Base-by-base conservation (phyloP, 352 stramenopile genomes). In the Phytophthora cactorum region DNA sequence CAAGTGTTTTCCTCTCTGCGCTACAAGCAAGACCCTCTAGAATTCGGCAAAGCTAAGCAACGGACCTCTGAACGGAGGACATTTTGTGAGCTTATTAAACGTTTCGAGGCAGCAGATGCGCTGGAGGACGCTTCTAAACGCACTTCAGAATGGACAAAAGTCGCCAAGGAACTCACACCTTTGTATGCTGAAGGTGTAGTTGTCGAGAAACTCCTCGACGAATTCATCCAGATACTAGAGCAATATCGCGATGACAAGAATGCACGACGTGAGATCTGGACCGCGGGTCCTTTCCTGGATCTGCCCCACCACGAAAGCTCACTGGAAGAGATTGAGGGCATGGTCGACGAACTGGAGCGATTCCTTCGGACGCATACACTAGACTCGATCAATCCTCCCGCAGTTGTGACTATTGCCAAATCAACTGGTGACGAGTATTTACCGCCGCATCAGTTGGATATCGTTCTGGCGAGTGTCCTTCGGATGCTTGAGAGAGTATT, bases 351-450 rank as follows among this genome's bases (percentile, higher is more conserved):
- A 7, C 67, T 91, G 11, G 53, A 70, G 3, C 41, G 61, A 12
- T 89, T 85, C 49, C 65, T 92, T 22, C 36, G 38, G 0, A 38
- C 25, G 0, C 56, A 74, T 47, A 50, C 28, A 10, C 47, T 79
- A 3, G 52, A 74, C n/a, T 15, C 39, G 7, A 27, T 12, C 14
- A 67, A 74, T 34, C 71, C 62, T 61, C 89, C 89, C n/a, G 60
- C 71, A 10, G 63, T 97, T n/a, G 81, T 96, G 46, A 95, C 88
- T 5, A 86, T 97, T 22, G 88, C 89, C 5, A 94, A 89, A 53
- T 97, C 89, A 5, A 86, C 79, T 1, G 74, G 75, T 2, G 89
- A 97, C 46, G 59, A 85, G 29, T 97, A 85, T 61, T 75, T 93
- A 25, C 89, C 88, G 5, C 74, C 78, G 0, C 68, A 89, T 43